These are phyloP conservation scores for Clavaria fumosa DNA, from an alignment of 768 basidiomycete genomes.

Conservation along the genomic window DNA sequence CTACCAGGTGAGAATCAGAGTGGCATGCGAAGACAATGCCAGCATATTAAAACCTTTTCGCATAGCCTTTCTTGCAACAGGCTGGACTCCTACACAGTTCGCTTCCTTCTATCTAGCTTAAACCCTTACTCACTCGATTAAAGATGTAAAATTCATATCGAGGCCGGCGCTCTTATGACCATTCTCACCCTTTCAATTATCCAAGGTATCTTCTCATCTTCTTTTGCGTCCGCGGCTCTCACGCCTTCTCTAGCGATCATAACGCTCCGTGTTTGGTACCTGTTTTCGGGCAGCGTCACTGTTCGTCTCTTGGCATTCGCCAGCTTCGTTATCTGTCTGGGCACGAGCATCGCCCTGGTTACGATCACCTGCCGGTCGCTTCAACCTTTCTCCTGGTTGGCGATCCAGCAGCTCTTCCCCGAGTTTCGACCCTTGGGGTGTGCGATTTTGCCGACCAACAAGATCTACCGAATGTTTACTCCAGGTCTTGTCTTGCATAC, in stretches of 20 bases:
- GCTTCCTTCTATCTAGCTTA: no score
- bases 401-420: slow-evolving; percentile 5
- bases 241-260: slow-evolving; percentile 19
- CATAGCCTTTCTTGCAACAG: no score
- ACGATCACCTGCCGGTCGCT: slow-evolving; percentile 12
- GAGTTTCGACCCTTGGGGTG: slow-evolving; percentile 17
- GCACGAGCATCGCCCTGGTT: slow-evolving; percentile 19
- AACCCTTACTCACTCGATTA: no score
- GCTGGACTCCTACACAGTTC: no score
- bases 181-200: slow-evolving; percentile 19
- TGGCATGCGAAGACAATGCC: no score
- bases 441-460: slow-evolving; percentile 17
- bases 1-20: no score
- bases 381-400: slow-evolving; percentile 9
- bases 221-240: not conserved
- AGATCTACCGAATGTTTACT: slow-evolving; percentile 22
- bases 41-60: no score
- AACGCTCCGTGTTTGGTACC: slow-evolving; percentile 26
- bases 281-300: slow-evolving; percentile 19
- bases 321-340: slow-evolving; percentile 17
- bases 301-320: slow-evolving; percentile 18
- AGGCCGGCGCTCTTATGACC: no score
- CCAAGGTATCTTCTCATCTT: slow-evolving; percentile 17
- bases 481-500: slow-evolving; percentile 26
- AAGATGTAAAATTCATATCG: no score